Evolutionary conservation across 2,329 filamentous ascomycete genomes (phyloP).

Genomic region (Colletotrichum tropicicola): DNA sequence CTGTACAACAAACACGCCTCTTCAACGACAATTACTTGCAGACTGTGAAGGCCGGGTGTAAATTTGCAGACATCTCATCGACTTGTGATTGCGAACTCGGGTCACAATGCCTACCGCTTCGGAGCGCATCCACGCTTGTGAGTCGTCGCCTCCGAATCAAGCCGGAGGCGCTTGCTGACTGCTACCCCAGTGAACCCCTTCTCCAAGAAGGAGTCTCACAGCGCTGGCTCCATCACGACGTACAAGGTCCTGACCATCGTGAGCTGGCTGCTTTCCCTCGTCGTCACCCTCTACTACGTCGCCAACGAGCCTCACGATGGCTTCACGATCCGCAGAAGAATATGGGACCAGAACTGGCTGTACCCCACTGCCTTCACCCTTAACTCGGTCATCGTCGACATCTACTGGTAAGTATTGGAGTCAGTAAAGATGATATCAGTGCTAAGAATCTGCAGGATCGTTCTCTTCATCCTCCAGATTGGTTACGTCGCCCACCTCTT

Average conservation of each 20-base stretch:
- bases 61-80: neutral
- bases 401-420: conserved; percentile 74
- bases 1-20: neutral
- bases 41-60: neutral
- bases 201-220: conserved; percentile 73
- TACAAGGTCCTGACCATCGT: conserved; percentile 81
- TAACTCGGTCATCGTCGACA: conserved; percentile 69
- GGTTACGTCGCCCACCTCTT: conserved; percentile 83
- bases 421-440: neutral
- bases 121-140: conserved; percentile 27
- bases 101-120: conserved; percentile 24
- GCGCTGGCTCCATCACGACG: conserved; percentile 66
- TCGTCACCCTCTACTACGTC: conserved; percentile 80
- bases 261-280: conserved; percentile 78
- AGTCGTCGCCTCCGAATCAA: neutral
- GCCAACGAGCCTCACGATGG: conserved; percentile 72
- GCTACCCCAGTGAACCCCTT: conserved; percentile 76
- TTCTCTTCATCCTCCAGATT: conserved; percentile 79
- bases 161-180: conserved; percentile 26
- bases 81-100: neutral
- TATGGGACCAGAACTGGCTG: conserved; percentile 78
- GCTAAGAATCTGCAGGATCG: conserved; percentile 59
- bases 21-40: neutral
- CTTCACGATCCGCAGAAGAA: conserved; percentile 65
- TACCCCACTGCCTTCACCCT: conserved; percentile 79